Evolutionary conservation across 257 asterid genomes (phyloP).

Genomic region (Fraxinus pennsylvanica): DNA sequence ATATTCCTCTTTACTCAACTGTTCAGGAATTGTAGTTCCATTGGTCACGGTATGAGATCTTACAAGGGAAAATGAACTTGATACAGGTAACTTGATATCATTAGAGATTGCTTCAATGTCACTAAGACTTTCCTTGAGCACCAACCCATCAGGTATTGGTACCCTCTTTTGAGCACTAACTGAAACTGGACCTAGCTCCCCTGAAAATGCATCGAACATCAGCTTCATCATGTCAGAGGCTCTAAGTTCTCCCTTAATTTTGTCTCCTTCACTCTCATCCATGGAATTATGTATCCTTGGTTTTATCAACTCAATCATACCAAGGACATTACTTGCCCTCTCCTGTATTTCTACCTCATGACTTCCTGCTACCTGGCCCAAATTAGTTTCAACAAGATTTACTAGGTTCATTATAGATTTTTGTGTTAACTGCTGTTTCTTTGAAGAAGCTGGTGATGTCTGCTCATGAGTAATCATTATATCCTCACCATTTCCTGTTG

Average conservation of each 20-base stretch:
- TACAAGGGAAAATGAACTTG: constrained; percentile 67
- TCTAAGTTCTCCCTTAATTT: constrained; percentile 32
- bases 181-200: constrained; percentile 90
- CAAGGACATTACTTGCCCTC: constrained; percentile 76
- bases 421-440: constrained; percentile 37
- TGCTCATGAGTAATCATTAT: constrained; percentile 30
- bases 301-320: constrained; percentile 62
- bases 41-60: constrained; percentile 39
- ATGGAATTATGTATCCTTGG: constrained; percentile 45
- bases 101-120: constrained; percentile 73
- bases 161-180: constrained; percentile 75
- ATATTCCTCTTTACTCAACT: constrained; percentile 49
- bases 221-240: constrained; percentile 51
- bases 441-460: constrained; percentile 35
- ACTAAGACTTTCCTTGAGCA: constrained; percentile 64
- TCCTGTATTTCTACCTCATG: constrained; percentile 87
- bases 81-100: constrained; percentile 51
- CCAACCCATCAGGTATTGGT: constrained; percentile 70
- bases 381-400: constrained; percentile 62
- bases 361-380: constrained; percentile 67
- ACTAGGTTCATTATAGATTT: constrained; percentile 56
- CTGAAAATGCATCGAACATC: constrained; percentile 59
- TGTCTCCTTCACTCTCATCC: constrained; percentile 40
- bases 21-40: constrained; percentile 31
- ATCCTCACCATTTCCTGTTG: constrained; percentile 32